These are phyloP conservation scores for Phoma sp. DNA, from an alignment of 2,329 filamentous ascomycete species.

Conservation along the genomic window DNA sequence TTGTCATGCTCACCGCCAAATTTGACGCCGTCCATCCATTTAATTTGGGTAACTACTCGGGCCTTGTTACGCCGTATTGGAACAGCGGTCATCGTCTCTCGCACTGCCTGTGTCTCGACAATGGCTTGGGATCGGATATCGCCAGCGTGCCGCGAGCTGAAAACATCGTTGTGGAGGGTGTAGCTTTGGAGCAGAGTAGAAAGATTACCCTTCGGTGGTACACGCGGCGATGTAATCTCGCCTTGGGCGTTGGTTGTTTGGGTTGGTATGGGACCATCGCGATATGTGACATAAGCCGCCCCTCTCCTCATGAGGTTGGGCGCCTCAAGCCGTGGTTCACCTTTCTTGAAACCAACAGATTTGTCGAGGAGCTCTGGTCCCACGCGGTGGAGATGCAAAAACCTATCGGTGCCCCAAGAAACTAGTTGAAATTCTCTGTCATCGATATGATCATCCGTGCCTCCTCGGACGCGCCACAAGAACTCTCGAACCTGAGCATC, in stretches of 20 bases:
- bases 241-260: slow-evolving; percentile 26
- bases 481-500: slow-evolving; percentile 80
- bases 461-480: slow-evolving; percentile 81
- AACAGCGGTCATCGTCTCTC: slow-evolving; percentile 57
- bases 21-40: slow-evolving; percentile 71
- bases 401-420: slow-evolving; percentile 88
- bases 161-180: slow-evolving; percentile 23
- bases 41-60: slow-evolving; percentile 65
- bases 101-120: slow-evolving; percentile 13
- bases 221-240: slow-evolving; percentile 26
- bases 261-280: slow-evolving; percentile 57
- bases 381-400: slow-evolving; percentile 79
- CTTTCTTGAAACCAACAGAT: slow-evolving; percentile 76
- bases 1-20: slow-evolving; percentile 56
- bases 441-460: slow-evolving; percentile 71
- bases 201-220: slow-evolving; percentile 34
- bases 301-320: slow-evolving; percentile 82
- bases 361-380: slow-evolving; percentile 68
- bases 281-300: slow-evolving; percentile 84
- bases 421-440: slow-evolving; percentile 91
- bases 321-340: slow-evolving; percentile 68
- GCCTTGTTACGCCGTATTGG: slow-evolving; percentile 58
- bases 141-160: slow-evolving; percentile 13
- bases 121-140: slow-evolving; percentile 14
- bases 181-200: slow-evolving; percentile 37